A percentile compares a stretch with the other conserved stretches of the same genome.
These are phyloP conservation scores for Mallotus nudiflorus DNA, from an alignment of 345 rosid species.

Conservation along the genomic window DNA sequence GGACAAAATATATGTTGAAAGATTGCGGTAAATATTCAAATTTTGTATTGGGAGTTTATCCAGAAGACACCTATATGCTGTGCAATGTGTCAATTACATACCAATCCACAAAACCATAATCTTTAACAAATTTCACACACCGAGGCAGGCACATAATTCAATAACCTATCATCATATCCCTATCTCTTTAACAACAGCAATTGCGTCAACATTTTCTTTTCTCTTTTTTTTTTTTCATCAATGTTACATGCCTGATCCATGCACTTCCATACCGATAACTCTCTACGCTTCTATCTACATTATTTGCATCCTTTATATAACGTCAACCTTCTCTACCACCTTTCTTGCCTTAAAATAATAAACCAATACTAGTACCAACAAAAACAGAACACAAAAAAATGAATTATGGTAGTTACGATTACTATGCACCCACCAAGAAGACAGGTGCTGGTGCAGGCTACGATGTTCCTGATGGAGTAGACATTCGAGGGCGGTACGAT, in stretches of 20 bases:
- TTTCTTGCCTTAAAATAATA: not conserved
- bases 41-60: too few species aligned
- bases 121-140: slow-evolving; percentile 5
- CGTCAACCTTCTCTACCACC: not conserved
- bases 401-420: not conserved
- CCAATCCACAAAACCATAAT: too few species aligned
- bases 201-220: too few species aligned
- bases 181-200: not conserved
- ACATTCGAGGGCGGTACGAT: slow-evolving; percentile 70
- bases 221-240: not conserved
- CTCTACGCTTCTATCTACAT: slow-evolving; percentile 8
- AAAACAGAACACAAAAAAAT: not conserved
- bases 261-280: slow-evolving; percentile 20
- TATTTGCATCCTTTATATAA: not conserved
- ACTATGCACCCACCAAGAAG: slow-evolving; percentile 9
- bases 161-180: not conserved
- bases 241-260: not conserved
- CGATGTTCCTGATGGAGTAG: slow-evolving; percentile 73
- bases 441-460: slow-evolving; percentile 24
- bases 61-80: too few species aligned
- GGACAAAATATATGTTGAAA: too few species aligned
- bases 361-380: too few species aligned
- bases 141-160: slow-evolving; percentile 22
- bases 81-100: too few species aligned
- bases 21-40: too few species aligned